These are phyloP conservation scores for Cladosporium oxysporum DNA, from an alignment of 2,329 filamentous ascomycete species.

Conservation along the genomic window DNA sequence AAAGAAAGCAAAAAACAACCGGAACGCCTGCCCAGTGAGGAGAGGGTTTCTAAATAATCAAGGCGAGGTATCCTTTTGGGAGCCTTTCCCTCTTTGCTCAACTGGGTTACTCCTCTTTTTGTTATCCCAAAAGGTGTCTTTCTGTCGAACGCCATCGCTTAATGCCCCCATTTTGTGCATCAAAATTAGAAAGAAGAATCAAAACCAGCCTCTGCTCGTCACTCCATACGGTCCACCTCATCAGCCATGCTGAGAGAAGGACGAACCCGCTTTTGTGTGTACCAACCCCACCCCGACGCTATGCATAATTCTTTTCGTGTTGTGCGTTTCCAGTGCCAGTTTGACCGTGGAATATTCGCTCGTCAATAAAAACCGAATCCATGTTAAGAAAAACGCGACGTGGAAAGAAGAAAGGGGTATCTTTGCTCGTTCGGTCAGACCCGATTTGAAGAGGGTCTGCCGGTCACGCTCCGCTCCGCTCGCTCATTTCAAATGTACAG, in stretches of 20 bases:
- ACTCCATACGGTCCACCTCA: not conserved
- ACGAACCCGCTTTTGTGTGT: not conserved
- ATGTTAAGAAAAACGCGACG: not conserved
- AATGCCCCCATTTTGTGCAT: not conserved
- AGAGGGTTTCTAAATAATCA: not conserved
- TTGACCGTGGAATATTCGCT: not conserved
- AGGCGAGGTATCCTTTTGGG: not conserved
- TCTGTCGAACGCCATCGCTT: not conserved
- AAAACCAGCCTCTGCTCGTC: not conserved
- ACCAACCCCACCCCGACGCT: not conserved
- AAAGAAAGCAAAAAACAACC: not conserved
- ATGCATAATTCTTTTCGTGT: not conserved
- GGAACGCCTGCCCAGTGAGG: not conserved
- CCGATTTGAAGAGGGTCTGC: not conserved
- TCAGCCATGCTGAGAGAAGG: not conserved
- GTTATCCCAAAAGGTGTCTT: not conserved
- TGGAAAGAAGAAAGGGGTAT: conserved; percentile 9
- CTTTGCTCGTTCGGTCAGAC: conserved; percentile 1
- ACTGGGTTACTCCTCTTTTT: not conserved
- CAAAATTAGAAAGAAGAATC: not conserved
- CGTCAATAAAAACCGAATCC: not conserved
- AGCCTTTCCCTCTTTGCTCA: not conserved
- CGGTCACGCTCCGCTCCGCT: not conserved
- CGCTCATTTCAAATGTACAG: conserved; percentile 39
- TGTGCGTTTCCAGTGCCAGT: not conserved